phyloP scores from a whole-genome alignment of 257 asterid genomes.

The Fraxinus quadrangulata region DNA sequence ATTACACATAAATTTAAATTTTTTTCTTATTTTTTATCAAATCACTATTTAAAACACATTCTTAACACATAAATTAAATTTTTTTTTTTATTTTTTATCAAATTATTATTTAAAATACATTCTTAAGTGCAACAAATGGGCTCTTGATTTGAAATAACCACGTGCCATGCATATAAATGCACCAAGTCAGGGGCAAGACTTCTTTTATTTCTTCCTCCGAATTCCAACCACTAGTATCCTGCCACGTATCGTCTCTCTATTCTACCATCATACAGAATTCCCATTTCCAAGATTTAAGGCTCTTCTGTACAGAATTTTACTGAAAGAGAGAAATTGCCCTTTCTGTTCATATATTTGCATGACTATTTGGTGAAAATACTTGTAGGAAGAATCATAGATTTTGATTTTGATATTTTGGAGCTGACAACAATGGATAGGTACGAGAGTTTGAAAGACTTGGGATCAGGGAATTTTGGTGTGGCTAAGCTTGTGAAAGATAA shows the following conservation, averaged over 20 bases:
- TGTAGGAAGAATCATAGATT: background rate
- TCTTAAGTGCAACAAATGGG: no score
- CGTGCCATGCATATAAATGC: background rate
- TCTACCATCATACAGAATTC: background rate
- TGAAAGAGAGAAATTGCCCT: background rate
- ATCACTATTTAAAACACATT: no score
- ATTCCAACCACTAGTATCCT: slow-evolving; percentile 25
- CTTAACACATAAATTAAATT: no score
- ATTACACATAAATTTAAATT: no score
- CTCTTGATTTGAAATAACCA: no score
- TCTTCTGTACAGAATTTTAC: background rate
- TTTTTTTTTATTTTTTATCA: no score
- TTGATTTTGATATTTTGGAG: slow-evolving; percentile 1
- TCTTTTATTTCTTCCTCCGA: background rate
- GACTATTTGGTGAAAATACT: background rate
- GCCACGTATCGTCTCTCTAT: slow-evolving; percentile 33
- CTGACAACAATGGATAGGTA: slow-evolving; percentile 62
- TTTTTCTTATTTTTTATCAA: no score
- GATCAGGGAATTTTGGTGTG: slow-evolving; percentile 93
- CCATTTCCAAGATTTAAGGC: slow-evolving; percentile 7
- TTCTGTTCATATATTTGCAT: background rate
- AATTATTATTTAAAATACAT: no score
- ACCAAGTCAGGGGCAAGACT: slow-evolving; percentile 20
- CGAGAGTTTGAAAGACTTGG: slow-evolving; percentile 75
- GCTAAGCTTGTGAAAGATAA: slow-evolving; percentile 80